A percentile compares a stretch with the other conserved stretches of the same genome.
Evolutionary conservation across 2,329 filamentous ascomycete genomes (phyloP).

Genomic region (Bipolaris cookei): DNA sequence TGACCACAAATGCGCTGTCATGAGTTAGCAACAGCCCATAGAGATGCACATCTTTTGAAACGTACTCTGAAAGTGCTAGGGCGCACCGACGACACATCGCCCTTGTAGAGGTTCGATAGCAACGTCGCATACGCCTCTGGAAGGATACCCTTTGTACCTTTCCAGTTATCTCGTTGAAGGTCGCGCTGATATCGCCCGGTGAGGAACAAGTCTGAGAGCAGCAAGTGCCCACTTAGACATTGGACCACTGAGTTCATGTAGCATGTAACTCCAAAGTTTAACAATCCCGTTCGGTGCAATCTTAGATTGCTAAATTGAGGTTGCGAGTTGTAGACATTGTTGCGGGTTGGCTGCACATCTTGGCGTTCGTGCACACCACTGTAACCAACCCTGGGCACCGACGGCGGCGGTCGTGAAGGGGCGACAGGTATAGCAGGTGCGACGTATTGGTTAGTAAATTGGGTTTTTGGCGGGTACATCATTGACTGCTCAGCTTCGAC

Average conservation of each 20-base stretch:
- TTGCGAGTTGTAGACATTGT: constrained; percentile 54
- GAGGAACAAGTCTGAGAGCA: constrained; percentile 68
- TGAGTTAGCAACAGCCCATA: constrained; percentile 24
- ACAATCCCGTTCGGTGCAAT: constrained; percentile 72
- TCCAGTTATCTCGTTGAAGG: constrained; percentile 68
- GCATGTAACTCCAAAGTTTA: constrained; percentile 83
- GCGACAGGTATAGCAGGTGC: constrained; percentile 62
- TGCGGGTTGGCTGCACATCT: constrained; percentile 41
- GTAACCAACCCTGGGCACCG: constrained; percentile 70
- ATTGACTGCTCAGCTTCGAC: constrained; percentile 64
- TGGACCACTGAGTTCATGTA: constrained; percentile 94
- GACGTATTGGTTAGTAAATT: constrained; percentile 55
- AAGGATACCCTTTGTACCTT: constrained; percentile 68
- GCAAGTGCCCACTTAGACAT: constrained; percentile 74
- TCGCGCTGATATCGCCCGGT: constrained; percentile 65
- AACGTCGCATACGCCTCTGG: constrained; percentile 67
- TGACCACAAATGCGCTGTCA: constrained; percentile 65
- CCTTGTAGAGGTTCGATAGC: constrained; percentile 67
- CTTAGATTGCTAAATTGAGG: constrained; percentile 53
- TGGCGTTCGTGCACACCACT: constrained; percentile 75
- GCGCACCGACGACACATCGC: constrained; percentile 56
- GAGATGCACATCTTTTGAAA: background rate
- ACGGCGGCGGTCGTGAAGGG: constrained; percentile 65
- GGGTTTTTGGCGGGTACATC: constrained; percentile 53
- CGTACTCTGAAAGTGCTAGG: constrained; percentile 55